Percentiles rank a stretch among this genome's conserved stretches.
These are phyloP conservation scores for Xylaria sp. DNA, from an alignment of 2,329 filamentous ascomycete genomes.

Conservation along the genomic window DNA sequence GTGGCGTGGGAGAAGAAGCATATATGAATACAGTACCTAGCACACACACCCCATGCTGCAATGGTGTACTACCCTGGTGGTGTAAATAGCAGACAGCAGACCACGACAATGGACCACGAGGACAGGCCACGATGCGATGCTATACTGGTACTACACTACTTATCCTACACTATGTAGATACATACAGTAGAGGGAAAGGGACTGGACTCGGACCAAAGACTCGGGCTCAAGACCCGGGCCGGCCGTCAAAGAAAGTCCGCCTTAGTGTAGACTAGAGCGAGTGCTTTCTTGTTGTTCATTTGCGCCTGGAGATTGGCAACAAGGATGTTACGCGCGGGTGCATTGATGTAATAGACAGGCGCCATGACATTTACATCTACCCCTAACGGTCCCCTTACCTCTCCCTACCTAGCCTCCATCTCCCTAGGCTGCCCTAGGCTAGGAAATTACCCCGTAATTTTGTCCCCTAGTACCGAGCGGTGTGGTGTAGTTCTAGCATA, in stretches of 20 bases:
- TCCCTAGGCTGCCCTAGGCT: slow-evolving; percentile 3
- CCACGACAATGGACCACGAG: slow-evolving; percentile 19
- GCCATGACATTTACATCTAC: slow-evolving; percentile 15
- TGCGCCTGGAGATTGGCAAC: slow-evolving; percentile 38
- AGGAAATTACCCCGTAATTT: slow-evolving; percentile 14
- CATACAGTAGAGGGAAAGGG: neutral
- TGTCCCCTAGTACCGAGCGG: neutral
- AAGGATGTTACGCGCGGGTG: slow-evolving; percentile 25
- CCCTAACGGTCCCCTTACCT: slow-evolving; percentile 1
- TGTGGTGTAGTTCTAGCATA: neutral
- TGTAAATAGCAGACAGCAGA: neutral
- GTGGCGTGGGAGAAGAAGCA: slow-evolving; percentile 23
- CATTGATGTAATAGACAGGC: slow-evolving; percentile 42
- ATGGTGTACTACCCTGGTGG: neutral
- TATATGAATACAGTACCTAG: slow-evolving; percentile 9
- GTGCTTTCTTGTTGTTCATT: slow-evolving; percentile 39
- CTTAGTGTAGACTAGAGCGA: slow-evolving; percentile 14
- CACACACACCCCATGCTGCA: neutral
- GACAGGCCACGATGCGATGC: slow-evolving; percentile 1
- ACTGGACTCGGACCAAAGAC: slow-evolving; percentile 30
- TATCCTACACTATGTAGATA: neutral
- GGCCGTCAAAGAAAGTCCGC: slow-evolving; percentile 28
- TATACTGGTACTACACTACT: neutral
- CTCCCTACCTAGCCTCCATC: neutral
- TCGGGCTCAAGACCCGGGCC: slow-evolving; percentile 31